Evolutionary conservation across 2,329 filamentous ascomycete genomes (phyloP), one percentile per base, ranked within the genome.

Genomic region (Rutstroemia sp.): DNA sequence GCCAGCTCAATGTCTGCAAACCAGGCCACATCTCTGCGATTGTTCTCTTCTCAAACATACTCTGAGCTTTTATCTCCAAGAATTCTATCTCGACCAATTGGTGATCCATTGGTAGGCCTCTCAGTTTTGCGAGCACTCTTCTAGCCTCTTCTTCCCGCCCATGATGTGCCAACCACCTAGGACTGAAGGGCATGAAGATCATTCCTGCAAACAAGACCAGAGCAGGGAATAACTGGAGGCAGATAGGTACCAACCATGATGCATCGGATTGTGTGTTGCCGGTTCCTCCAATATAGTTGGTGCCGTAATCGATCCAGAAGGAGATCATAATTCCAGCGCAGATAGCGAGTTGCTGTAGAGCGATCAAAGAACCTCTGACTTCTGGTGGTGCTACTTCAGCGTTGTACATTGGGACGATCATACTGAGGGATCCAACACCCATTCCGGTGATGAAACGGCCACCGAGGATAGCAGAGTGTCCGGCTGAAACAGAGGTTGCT

Each of bases 31-130:
- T 76, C 60, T 87, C 83, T 0, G 80, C 79, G 9, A 86, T 76
- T 0, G 81, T 82, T 37, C 83, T 80, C 72, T 91, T 88, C 71
- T 92, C 88, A 62, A 92, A 94, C 18, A 88, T 70, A 0, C 83
- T 85, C 69, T 90, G 86, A 0, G 88, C 87, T 69, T 89, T 88
- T 72, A 92, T 92, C 68, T 92, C 88, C n/a, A 90, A 79, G 66
- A 87, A 90, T 65, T 92, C 89, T 1, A 90, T 76, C 61, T 86
- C 79, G 39, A 92, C 80, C 0, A 89, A 77, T 56, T 88, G 83
- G 65, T 90, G 79, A 61, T 86, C 79, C 16, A 73, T 67, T 0
- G 80, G 69, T 0, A 89, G 77, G 5, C 76, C 77, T 23, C 89
- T 82, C 2, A 92, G 80, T 50, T 69, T 75, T 0, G 86, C 81